Evolutionary conservation across 176 grass and related monocot species (phyloP), one percentile per base, ranked within the genome.

Genomic region (Bolboschoenus planiculmis): DNA sequence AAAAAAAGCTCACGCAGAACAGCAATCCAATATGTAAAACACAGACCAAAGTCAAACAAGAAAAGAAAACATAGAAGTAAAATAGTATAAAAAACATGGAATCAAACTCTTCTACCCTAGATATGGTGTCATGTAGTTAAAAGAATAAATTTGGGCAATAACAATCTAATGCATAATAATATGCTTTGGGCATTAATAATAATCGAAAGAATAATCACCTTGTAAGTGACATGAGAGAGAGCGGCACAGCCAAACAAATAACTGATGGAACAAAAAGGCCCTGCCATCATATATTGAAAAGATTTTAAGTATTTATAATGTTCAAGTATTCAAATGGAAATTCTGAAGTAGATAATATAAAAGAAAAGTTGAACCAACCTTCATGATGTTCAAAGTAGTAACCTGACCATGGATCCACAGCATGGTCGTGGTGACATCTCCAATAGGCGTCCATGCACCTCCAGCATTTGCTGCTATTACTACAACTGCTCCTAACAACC

Each of bases 401-500:
- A 97, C 43, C 85, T 97, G 95, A 82, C 95, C 95, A 34, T 97
- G 90, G 81, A 97, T 97, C 95, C 95, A 97, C 66, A 97, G 83
- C 95, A 97, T 97, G 57, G 95, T 94, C 18, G 95, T 97, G 53
- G 95, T 97, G 62, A 97, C 95, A 91, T 97, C 95, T 89, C 95
- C 95, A 91, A 97, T 97, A 79, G 95, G 95, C 50, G 95, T 97
- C 95, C 95, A 97, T 78, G 95, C 95, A 48, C 95, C 95, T 24
- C 95, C 95, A 79, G 95, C 85, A 94, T 97, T 97, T 31, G 95
- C 95, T 81, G 95, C 85, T 88, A 97, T 92, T 37, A 97, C 95
- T 80, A 97, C 84, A 63, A 97, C 92, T 53, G 85, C 95, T 53
- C 95, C 95, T 92, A 97, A 89, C 76, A 97, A 91, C 87, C 95